These are phyloP conservation scores for Miamiensis avidus DNA, from an alignment of 169 alveolate species.

Conservation along the genomic window DNA sequence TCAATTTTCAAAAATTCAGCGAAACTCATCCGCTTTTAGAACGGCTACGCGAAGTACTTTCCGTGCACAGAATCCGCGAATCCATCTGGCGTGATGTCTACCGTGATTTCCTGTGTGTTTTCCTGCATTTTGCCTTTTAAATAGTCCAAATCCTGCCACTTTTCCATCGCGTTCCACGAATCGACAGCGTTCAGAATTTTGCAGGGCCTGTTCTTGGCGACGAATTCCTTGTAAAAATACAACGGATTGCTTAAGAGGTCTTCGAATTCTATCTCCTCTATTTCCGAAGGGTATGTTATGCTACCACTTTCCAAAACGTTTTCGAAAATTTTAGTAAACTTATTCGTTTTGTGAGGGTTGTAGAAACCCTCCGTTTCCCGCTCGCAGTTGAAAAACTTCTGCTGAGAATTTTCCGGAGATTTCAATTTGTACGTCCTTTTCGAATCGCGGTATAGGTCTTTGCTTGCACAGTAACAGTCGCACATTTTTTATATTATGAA, in stretches of 20 bases:
- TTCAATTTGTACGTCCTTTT: background rate
- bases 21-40: background rate
- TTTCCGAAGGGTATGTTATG: conserved; percentile 16
- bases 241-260: conserved; percentile 5
- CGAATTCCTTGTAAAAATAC: conserved; percentile 13
- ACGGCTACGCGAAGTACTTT: conserved; percentile 10
- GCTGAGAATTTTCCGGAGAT: background rate
- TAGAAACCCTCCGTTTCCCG: background rate
- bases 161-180: conserved; percentile 12
- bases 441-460: background rate
- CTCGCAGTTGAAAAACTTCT: background rate
- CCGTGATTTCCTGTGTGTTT: conserved; percentile 7
- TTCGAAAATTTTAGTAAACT: conserved; percentile 6
- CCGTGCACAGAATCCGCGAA: conserved; percentile 21
- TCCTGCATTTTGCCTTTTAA: background rate
- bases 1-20: conserved; percentile 3
- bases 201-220: conserved; percentile 3
- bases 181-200: conserved; percentile 16
- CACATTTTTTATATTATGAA: no score
- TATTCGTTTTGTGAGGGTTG: background rate
- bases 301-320: conserved; percentile 8
- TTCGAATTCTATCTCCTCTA: conserved; percentile 6
- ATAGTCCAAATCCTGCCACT: conserved; percentile 22
- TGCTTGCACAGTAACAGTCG: conserved; percentile 26
- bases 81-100: conserved; percentile 25